Base-by-base conservation (phyloP, 441 rosid species). In the Mallotus repandus region DNA sequence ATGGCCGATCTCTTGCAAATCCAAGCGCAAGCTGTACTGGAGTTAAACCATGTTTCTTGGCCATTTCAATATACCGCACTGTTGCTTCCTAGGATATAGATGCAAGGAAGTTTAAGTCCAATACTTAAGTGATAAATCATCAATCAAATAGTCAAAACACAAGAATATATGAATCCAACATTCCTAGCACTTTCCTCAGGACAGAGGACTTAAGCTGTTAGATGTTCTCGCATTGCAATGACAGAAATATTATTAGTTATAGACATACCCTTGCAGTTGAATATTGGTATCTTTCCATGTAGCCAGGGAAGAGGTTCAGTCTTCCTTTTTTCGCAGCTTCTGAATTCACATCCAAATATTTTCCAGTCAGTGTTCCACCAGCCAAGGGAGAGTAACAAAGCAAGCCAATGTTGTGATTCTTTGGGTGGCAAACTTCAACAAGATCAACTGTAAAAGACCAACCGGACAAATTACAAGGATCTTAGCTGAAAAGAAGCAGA, bases 351-450 rank as follows among this genome's bases (percentile, higher is more conserved):
- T 75, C 93, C 74, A 92, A 69, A 80, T 94, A 94, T 83, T 94
- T 94, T 46, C 97, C 97, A 49, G 79, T 87, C 69, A 92, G 83
- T 7, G 86, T 41, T 74, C 99, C 97, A 46, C 96, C 93, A 19
- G 76, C 97, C 52, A 92, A 85, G 67, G 99, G 97, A 62, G 97
- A 94, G 85, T 92, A 94, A 18, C 94, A 76, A 69, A 94, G 97
- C 69, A 94, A 76, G 68, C 99, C 99, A 9, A 94, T 69, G 74
- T 91, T 92, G 85, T 86, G 91, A 57, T 94, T 87, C 21, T 89
- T 88, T n/a, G 90, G 97, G 86, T 89, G 96, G 81, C 97, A 94
- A 76, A 88, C 96, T 82, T 92, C 98, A 66, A 85, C 86, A n/a
- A 94, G 94, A 84, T 92, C 94, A 74, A 85, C 97, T 89, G 88